A percentile compares a stretch with the other conserved stretches of the same genome.
Evolutionary conservation across 2,329 filamentous ascomycete genomes (phyloP).

Genomic region (Cylindrodendrum hubeiense): DNA sequence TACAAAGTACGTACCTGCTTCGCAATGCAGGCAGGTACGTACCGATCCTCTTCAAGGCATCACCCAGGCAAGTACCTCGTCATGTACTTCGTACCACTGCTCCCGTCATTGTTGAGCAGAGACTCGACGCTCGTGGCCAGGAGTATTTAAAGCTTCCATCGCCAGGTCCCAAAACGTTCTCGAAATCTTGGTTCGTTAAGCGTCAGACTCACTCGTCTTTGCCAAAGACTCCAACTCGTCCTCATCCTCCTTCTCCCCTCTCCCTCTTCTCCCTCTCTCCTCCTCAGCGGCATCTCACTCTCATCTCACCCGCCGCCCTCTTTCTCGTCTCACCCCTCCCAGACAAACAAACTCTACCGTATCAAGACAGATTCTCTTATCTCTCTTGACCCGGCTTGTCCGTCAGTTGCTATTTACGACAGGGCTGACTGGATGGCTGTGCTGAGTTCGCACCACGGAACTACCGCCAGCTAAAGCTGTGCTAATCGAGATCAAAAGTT

Average conservation of each 20-base stretch:
- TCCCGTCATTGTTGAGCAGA: conserved; percentile 33
- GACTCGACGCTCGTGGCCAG: conserved; percentile 32
- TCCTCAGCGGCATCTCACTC: conserved; percentile 31
- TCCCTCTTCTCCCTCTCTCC: conserved; percentile 20
- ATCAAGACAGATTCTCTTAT: conserved; percentile 46
- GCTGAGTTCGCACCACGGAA: conserved; percentile 43
- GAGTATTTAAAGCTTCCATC: conserved; percentile 48
- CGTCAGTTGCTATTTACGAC: conserved; percentile 46
- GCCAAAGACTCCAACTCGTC: conserved; percentile 22
- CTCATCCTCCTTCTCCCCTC: conserved; percentile 8
- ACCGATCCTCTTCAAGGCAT: not conserved
- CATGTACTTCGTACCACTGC: conserved; percentile 36
- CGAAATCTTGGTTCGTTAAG: conserved; percentile 38
- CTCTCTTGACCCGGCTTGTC: conserved; percentile 37
- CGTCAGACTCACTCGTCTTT: conserved; percentile 33
- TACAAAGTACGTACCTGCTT: not conserved
- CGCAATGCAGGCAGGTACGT: conserved; percentile 23
- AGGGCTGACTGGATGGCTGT: conserved; percentile 48
- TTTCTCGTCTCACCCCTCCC: conserved; percentile 22
- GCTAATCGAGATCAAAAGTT: conserved; percentile 44
- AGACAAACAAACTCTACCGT: conserved; percentile 29
- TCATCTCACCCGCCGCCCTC: conserved; percentile 20
- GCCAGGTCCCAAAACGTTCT: conserved; percentile 34
- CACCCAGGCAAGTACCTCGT: conserved; percentile 16
- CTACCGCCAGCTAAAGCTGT: conserved; percentile 39